Evolutionary conservation across 1,139 yeast species (phyloP), one percentile per base, ranked within the genome.

Genomic region (Komagataea norvegica): DNA sequence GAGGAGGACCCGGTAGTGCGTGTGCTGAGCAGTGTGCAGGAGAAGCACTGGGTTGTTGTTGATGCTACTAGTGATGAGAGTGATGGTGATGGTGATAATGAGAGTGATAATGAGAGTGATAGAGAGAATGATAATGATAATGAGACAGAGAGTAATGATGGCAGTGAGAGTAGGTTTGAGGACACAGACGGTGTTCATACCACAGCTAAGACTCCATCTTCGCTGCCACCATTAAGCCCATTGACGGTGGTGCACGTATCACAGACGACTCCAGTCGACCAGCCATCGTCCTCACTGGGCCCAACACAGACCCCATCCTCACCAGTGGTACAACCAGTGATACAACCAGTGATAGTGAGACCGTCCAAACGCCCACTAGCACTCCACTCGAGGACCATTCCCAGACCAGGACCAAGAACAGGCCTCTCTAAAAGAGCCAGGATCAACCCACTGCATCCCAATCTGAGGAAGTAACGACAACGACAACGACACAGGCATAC

Each of bases 341-440:
- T 17, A 10, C 24, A 21, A 8, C 11, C 24, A 21, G 10, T 8
- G 24, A 11, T 21, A 21, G 10, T 21, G 8, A 21, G 11, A 23
- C 33, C 18, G 8, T 6, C 29, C n/a, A 39, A 30, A 16, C 17
- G 41, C n/a, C 27, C 32, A 18, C 34, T 40, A 1, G 36, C 45
- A 3, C 16, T 44, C n/a, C n/a, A n/a, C n/a, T n/a, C n/a, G n/a
- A n/a, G n/a, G n/a, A 37, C 16, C 2, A 34, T 13, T 11, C 29
- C 25, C n/a, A n/a, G n/a, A n/a, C 26, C 26, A 24, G 14, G 26
- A 7, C 13, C 34, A 20, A 19, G 47, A 13, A 42, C 42, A 16
- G 48, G 48, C 1, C 36, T 45, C 8, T 45, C 48, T 4, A 45
- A 28, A 25, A 23, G 33, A 2, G 45, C 43, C 5, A 41, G 37